Evolutionary conservation across 2,329 filamentous ascomycete genomes (phyloP).

Genomic region (Neocatenulostroma microsporum): DNA sequence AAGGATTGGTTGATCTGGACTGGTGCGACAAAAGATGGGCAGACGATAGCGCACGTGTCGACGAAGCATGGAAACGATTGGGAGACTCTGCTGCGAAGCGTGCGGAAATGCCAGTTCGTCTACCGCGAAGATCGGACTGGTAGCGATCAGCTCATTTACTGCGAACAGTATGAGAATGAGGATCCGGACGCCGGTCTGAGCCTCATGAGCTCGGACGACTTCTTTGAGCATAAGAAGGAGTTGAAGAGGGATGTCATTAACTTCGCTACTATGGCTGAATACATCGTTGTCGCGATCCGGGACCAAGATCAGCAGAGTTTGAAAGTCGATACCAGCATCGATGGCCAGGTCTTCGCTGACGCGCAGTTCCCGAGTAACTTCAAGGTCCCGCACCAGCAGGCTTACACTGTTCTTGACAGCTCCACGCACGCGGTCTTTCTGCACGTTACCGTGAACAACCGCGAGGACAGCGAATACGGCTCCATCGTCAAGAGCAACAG

Average conservation of each 20-base stretch:
- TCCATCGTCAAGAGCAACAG: slow-evolving; percentile 97
- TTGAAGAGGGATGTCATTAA: slow-evolving; percentile 66
- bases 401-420: slow-evolving; percentile 90
- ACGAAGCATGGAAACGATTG: slow-evolving; percentile 71
- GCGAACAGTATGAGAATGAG: slow-evolving; percentile 56
- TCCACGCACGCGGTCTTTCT: slow-evolving; percentile 91
- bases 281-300: slow-evolving; percentile 77
- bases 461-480: slow-evolving; percentile 61
- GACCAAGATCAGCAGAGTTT: slow-evolving; percentile 60
- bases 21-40: slow-evolving; percentile 55
- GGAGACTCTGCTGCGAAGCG: slow-evolving; percentile 65
- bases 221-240: slow-evolving; percentile 59
- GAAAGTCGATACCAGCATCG: slow-evolving; percentile 72
- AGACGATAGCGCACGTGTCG: slow-evolving; percentile 66
- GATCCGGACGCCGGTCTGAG: slow-evolving; percentile 55
- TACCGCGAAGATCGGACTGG: slow-evolving; percentile 53
- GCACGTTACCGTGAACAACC: slow-evolving; percentile 73
- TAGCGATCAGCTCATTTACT: slow-evolving; percentile 57
- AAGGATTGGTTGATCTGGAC: slow-evolving; percentile 92
- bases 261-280: slow-evolving; percentile 94
- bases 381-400: slow-evolving; percentile 65
- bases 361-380: slow-evolving; percentile 84
- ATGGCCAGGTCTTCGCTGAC: slow-evolving; percentile 72
- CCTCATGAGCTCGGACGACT: slow-evolving; percentile 70
- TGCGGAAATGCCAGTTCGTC: slow-evolving; percentile 80